Conservation (phyloP, 352 stramenopile genomes). For the Pythium sp. region DNA sequence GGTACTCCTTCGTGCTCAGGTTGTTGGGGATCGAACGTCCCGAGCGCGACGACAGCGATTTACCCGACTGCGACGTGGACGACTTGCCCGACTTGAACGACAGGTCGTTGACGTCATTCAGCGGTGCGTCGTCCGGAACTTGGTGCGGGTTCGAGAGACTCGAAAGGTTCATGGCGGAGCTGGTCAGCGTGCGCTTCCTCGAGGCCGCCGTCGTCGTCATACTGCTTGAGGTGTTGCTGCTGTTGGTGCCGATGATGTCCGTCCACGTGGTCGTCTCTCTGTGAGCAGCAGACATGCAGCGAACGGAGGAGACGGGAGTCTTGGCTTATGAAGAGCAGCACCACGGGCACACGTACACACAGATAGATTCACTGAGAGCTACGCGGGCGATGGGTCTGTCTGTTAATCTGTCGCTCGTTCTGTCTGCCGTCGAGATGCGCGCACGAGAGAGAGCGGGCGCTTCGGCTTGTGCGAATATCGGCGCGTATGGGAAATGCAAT, state of each 20-base stretch:
- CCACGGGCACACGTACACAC: background rate
- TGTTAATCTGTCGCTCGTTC: background rate
- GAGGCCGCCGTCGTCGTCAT: slow-evolving; percentile 6
- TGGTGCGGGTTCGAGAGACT: too few species aligned
- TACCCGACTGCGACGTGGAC: slow-evolving; percentile 1
- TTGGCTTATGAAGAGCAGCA: too few species aligned
- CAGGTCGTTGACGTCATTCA: background rate
- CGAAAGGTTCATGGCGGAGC: background rate
- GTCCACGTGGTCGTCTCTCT: background rate
- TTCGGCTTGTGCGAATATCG: background rate
- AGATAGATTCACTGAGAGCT: background rate
- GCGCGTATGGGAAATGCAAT: background rate
- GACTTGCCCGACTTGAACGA: slow-evolving; percentile 12
- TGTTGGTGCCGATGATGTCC: slow-evolving; percentile 11
- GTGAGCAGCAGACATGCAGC: background rate
- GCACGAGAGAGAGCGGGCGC: background rate
- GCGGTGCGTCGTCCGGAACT: background rate
- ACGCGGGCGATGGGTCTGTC: background rate
- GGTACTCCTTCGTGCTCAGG: slow-evolving; percentile 12
- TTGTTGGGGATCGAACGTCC: background rate
- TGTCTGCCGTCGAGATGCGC: background rate
- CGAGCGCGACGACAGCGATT: slow-evolving; percentile 5
- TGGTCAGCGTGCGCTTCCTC: slow-evolving; percentile 21
- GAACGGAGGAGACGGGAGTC: background rate
- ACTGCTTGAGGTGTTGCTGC: slow-evolving; percentile 3